These are phyloP conservation scores for Populus hybrid DNA, from an alignment of 441 rosid genomes.

Conservation along the genomic window DNA sequence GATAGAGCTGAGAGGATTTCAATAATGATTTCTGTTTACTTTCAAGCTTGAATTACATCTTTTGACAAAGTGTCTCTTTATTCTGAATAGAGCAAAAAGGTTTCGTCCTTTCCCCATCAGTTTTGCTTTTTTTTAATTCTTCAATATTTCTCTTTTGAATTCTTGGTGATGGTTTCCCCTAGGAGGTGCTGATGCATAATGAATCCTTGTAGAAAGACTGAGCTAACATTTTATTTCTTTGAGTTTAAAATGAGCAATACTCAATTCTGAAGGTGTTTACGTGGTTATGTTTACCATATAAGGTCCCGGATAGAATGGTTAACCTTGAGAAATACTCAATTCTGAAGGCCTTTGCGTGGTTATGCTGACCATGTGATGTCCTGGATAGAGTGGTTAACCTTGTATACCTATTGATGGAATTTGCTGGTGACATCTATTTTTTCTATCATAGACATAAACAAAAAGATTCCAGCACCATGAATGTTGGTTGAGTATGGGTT, in stretches of 20 bases:
- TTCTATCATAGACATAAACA: background rate
- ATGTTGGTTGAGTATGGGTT: background rate
- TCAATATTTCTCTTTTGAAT: background rate
- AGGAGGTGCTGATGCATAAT: background rate
- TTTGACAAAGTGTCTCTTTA: background rate
- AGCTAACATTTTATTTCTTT: background rate
- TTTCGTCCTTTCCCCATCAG: background rate
- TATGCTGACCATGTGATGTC: background rate
- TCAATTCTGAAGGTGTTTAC: background rate
- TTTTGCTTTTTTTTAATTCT: background rate
- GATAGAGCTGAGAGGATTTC: background rate
- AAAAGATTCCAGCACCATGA: background rate
- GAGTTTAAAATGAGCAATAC: background rate
- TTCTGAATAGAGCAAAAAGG: background rate
- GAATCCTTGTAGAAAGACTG: background rate
- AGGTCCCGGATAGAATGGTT: too few species aligned
- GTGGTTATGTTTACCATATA: too few species aligned
- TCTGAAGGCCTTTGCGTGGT: too few species aligned
- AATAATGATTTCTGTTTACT: background rate
- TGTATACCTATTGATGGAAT: background rate
- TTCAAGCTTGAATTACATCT: background rate
- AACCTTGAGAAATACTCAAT: too few species aligned
- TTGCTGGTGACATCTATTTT: background rate
- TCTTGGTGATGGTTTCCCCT: background rate
- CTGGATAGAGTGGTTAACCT: background rate